A percentile compares a stretch with the other conserved stretches of the same genome.
These are phyloP conservation scores for Penicillium cataractarum DNA, from an alignment of 495 filamentous ascomycete species.

Conservation along the genomic window DNA sequence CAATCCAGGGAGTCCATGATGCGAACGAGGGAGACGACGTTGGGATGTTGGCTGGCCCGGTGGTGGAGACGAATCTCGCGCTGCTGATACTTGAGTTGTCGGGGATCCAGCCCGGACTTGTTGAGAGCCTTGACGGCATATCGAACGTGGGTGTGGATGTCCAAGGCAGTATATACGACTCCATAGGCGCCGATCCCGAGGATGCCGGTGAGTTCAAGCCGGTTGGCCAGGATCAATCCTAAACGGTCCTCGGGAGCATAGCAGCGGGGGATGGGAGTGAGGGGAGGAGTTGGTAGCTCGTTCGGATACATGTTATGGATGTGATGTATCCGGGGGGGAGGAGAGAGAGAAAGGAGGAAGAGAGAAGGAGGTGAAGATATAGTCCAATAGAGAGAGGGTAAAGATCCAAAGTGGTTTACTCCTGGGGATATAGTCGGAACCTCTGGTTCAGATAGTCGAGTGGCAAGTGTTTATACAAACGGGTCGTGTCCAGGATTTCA, in stretches of 20 bases:
- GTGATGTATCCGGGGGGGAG: constrained; percentile 1
- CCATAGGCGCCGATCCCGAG: constrained; percentile 95
- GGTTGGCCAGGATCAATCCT: constrained; percentile 80
- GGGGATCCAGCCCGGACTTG: constrained; percentile 84
- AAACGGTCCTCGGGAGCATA: constrained; percentile 80
- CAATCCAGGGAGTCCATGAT: constrained; percentile 93
- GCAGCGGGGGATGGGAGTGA: constrained; percentile 54
- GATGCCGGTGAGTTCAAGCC: constrained; percentile 80
- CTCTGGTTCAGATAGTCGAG: background rate
- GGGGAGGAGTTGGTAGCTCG: constrained; percentile 66
- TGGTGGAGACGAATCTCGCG: constrained; percentile 92
- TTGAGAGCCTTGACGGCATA: constrained; percentile 98
- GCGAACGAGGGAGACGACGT: constrained; percentile 91
- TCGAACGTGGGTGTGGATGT: constrained; percentile 76
- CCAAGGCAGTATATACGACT: constrained; percentile 91
- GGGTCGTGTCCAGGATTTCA: background rate
- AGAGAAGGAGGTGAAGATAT: background rate
- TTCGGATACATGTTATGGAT: constrained; percentile 44
- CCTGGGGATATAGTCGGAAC: background rate
- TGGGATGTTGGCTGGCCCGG: constrained; percentile 81
- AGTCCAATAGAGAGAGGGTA: background rate
- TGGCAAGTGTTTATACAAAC: background rate
- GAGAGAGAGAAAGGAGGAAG: background rate
- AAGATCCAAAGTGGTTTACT: background rate
- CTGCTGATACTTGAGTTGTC: constrained; percentile 88